Base-by-base conservation (phyloP, 208 protist species). In the Angomonas desouzai region DNA sequence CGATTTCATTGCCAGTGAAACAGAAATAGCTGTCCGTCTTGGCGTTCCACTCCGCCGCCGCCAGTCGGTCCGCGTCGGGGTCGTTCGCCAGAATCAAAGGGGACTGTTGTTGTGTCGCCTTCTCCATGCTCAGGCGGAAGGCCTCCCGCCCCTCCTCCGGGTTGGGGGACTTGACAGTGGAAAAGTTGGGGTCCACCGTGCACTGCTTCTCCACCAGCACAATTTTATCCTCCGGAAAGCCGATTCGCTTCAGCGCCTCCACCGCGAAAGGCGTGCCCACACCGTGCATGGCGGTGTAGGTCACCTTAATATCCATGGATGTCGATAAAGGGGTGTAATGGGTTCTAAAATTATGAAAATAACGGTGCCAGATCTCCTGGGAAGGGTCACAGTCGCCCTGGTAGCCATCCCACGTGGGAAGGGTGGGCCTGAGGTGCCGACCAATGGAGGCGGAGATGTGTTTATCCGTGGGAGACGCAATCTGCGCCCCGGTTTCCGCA, bases 1-100 rank as follows among this genome's bases (percentile, higher is more conserved):
- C 98, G 62, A 99, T 96, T 69, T 99, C 97, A 79, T 99, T 99
- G 16, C 98, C 98, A 32, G 73, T 99, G 60, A 99, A 98, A 16
- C 98, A 61, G 49, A 85, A 83, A 96, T 94, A 99, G 22, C 93
- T 97, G 63, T 84, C 62, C 25, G 16, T 25, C 4, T 34, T 29
- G 0, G 66, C 22, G 9, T 78, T 59, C 34, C 59, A 72, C 77
- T 99, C 97, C 38, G 95, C 96, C 25, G 99, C 82, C 11, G 97
- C 97, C 27, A 99, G 81, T 30, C 98, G 80, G 76, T 99, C 98
- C 1, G 98, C 97, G 69, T 99, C 98, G 16, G 98, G 98, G 75
- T 99, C 98, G 71, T 99, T 99, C 3, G 98, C 98, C 16, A 99
- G 61, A 48, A 99, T 97, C 0, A 99, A 45, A 11, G 45, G n/a